Evolutionary conservation across 164 flowering plant species (phyloP), one percentile per base, ranked within the genome.

Genomic region (Litsea cubeba): DNA sequence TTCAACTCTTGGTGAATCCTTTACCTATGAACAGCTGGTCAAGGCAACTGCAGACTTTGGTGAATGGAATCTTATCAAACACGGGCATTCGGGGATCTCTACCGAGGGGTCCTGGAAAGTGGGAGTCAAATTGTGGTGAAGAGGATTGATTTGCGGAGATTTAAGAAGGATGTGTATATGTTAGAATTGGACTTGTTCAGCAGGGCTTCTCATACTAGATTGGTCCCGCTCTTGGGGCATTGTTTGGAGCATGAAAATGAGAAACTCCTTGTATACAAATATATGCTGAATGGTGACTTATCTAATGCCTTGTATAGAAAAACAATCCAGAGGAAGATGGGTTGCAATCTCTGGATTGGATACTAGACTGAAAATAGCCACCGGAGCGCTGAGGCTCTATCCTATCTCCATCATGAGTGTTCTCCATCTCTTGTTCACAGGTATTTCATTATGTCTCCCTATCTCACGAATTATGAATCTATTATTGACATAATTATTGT

Each of bases 261-360:
- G 81, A 95, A 93, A 82, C 83, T 85, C 80, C 82, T 95, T 65
- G 89, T 95, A 71, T 95, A 93, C 82, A 93, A 87, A 75, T 84
- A 84, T 68, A 91, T n/a, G 97, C 95, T 92, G 62, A 95, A 95
- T 76, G 87, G 91, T 62, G 99, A 95, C 74, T 76, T 95, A 84
- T 86, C 92, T 35, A 88, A 86, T 80, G 85, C 95, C n/a, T 86
- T 95, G 83, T 83, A 79, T 84, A 85, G 80, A 82, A 88, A 88
- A 77, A 78, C 62, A 78, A 67, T 62, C 72, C 72, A 1, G 94
- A 83, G 22, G 92, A n/a, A 66, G 96, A 88, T 62, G 79, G 85
- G 74, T 83, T 90, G 70, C 90, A 90, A 85, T 93, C 99, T 50
- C 79, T 95, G 79, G 99, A 95, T 83, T 95, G 99, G 99, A 95